phyloP scores from a whole-genome alignment of 2,329 filamentous ascomycete genomes.

The Fusarium longipes region DNA sequence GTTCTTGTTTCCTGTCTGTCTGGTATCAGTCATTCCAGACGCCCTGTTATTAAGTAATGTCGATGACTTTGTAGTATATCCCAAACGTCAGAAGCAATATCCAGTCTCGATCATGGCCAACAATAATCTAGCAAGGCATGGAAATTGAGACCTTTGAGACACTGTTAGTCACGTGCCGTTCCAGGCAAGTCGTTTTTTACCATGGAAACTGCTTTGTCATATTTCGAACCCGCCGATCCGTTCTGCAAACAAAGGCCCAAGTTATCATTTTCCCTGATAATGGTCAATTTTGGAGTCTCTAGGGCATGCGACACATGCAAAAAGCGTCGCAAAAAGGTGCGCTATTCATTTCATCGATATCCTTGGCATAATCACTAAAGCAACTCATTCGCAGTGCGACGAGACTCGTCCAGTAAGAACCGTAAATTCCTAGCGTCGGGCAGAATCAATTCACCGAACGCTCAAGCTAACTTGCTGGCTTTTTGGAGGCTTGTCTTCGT shows the following conservation, averaged over 20 bases:
- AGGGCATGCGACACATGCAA: slow-evolving; percentile 12
- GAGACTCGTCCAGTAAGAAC: slow-evolving; percentile 24
- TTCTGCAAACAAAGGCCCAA: neutral
- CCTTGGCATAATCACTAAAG: neutral
- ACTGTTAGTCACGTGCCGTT: neutral
- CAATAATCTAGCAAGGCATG: no score
- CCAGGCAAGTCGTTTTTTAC: neutral
- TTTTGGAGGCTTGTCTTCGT: slow-evolving; percentile 6
- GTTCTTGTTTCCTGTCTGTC: no score
- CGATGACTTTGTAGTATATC: no score
- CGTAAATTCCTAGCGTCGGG: neutral
- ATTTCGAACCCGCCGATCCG: neutral
- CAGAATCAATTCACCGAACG: neutral
- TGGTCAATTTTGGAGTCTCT: slow-evolving; percentile 19
- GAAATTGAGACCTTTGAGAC: neutral
- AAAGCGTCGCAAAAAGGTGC: slow-evolving; percentile 23
- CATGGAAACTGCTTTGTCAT: neutral
- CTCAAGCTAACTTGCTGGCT: neutral
- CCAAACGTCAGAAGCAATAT: no score
- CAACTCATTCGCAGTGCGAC: slow-evolving; percentile 1
- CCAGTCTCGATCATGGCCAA: no score
- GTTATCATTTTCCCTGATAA: neutral
- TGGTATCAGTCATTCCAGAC: no score
- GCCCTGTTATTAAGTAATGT: no score
- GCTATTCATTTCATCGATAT: no score